Evolutionary conservation across 140 eudicot genomes (phyloP).

Genomic region (Bidens hawaiensis): DNA sequence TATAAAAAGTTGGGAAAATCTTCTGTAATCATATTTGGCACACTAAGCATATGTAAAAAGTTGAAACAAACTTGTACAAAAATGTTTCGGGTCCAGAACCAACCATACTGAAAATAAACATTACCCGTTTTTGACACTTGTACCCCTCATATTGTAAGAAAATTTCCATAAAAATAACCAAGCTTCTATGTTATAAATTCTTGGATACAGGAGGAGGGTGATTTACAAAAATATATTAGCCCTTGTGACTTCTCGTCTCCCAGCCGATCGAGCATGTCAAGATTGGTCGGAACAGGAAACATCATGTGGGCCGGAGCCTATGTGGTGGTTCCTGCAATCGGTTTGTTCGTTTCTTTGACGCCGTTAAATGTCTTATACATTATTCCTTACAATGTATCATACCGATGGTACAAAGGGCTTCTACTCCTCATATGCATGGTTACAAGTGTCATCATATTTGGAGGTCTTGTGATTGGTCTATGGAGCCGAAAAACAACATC

Average conservation of each 20-base stretch:
- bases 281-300: constrained; percentile 81
- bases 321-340: constrained; percentile 51
- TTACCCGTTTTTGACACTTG: background rate
- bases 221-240: constrained; percentile 23
- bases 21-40: too few relatives aligned
- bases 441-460: constrained; percentile 57
- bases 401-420: constrained; percentile 92
- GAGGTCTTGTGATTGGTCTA: constrained; percentile 62
- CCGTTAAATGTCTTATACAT: constrained; percentile 47
- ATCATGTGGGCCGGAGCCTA: constrained; percentile 76
- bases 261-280: constrained; percentile 51
- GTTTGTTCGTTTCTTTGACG: constrained; percentile 44
- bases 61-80: too few relatives aligned
- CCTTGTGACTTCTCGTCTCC: constrained; percentile 42
- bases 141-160: too few relatives aligned
- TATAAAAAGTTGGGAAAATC: too few relatives aligned
- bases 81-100: too few relatives aligned
- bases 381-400: constrained; percentile 42
- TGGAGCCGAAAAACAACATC: constrained; percentile 53
- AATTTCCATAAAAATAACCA: too few relatives aligned
- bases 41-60: too few relatives aligned
- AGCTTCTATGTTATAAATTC: constrained; percentile 1
- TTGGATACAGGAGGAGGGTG: constrained; percentile 74
- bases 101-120: too few relatives aligned
- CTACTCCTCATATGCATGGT: constrained; percentile 60